Conservation (phyloP, 495 filamentous ascomycete genomes). For the Penicillium manginii region DNA sequence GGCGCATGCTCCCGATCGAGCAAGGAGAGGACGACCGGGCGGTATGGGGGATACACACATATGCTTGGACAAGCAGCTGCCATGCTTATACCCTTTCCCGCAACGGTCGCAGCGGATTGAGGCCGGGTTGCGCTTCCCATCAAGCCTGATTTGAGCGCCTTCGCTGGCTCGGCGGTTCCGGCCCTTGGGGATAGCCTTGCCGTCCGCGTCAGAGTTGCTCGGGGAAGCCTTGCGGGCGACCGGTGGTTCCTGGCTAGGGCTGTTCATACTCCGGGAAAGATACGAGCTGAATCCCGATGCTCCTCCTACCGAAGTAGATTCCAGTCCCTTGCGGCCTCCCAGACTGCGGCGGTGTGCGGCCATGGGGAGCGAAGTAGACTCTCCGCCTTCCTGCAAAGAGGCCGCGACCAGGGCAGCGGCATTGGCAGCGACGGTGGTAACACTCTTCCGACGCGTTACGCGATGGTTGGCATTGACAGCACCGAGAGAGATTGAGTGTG, state of each 20-base stretch:
- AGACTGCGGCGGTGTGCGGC: conserved; percentile 51
- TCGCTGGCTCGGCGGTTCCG: conserved; percentile 84
- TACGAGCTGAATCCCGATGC: conserved; percentile 44
- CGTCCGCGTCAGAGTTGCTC: conserved; percentile 51
- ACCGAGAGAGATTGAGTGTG: conserved; percentile 79
- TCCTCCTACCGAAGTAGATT: conserved; percentile 46
- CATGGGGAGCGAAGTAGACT: conserved; percentile 41
- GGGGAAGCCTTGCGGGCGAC: conserved; percentile 56
- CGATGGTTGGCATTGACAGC: conserved; percentile 81
- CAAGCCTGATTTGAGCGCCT: conserved; percentile 77
- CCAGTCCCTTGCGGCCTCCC: conserved; percentile 49
- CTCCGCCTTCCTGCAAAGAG: conserved; percentile 66
- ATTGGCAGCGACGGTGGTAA: conserved; percentile 75
- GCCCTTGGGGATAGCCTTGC: conserved; percentile 64
- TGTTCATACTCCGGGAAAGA: conserved; percentile 53
- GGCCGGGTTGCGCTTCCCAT: conserved; percentile 73
- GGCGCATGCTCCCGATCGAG: conserved; percentile 45
- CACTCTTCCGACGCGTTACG: conserved; percentile 92
- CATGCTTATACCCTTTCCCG: conserved; percentile 99
- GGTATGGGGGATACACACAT: conserved; percentile 80
- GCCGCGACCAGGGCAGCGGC: conserved; percentile 76
- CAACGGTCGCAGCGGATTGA: conserved; percentile 97
- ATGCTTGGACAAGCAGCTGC: conserved; percentile 99
- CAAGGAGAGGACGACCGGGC: conserved; percentile 42
- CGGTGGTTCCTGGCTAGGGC: conserved; percentile 52